Percentiles rank a stretch among this genome's conserved stretches.
Conservation (phyloP, 2,329 filamentous ascomycete genomes). For the Fusarium decemcellulare region DNA sequence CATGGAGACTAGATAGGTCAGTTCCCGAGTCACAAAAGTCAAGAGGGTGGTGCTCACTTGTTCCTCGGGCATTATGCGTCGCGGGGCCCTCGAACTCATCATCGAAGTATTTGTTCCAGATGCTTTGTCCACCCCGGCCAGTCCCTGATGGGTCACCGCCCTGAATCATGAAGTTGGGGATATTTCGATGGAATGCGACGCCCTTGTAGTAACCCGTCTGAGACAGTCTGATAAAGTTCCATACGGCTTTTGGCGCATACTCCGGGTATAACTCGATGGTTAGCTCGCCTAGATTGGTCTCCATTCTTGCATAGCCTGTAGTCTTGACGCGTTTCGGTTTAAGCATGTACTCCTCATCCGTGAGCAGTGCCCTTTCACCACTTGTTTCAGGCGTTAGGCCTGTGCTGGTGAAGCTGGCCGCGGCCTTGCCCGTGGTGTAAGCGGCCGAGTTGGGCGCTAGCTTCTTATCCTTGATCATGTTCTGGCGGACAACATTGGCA, state of each 20-base stretch:
- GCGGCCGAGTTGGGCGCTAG: constrained; percentile 86
- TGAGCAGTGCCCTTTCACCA: constrained; percentile 86
- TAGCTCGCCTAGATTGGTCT: constrained; percentile 86
- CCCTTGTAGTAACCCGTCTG: constrained; percentile 92
- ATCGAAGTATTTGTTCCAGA: constrained; percentile 95
- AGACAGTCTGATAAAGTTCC: constrained; percentile 93
- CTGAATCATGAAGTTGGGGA: constrained; percentile 97
- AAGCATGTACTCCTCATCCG: constrained; percentile 97
- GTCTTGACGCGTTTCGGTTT: constrained; percentile 89
- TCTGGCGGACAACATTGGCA: constrained; percentile 48
- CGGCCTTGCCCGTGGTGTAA: constrained; percentile 91
- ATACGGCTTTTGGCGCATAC: constrained; percentile 91
- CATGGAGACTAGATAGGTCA: constrained; percentile 74
- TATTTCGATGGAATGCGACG: constrained; percentile 92
- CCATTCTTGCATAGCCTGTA: constrained; percentile 92
- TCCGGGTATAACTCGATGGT: constrained; percentile 94
- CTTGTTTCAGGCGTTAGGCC: constrained; percentile 94
- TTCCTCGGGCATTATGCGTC: constrained; percentile 85
- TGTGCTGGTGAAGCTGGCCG: constrained; percentile 95
- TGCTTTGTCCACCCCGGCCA: constrained; percentile 88
- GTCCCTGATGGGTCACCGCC: constrained; percentile 95
- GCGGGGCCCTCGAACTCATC: constrained; percentile 94
- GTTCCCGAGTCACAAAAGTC: background rate
- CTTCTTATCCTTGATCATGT: constrained; percentile 68
- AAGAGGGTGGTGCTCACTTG: constrained; percentile 54